These are phyloP conservation scores for Mallotus nudiflorus DNA, from an alignment of 345 rosid genomes.

Conservation along the genomic window DNA sequence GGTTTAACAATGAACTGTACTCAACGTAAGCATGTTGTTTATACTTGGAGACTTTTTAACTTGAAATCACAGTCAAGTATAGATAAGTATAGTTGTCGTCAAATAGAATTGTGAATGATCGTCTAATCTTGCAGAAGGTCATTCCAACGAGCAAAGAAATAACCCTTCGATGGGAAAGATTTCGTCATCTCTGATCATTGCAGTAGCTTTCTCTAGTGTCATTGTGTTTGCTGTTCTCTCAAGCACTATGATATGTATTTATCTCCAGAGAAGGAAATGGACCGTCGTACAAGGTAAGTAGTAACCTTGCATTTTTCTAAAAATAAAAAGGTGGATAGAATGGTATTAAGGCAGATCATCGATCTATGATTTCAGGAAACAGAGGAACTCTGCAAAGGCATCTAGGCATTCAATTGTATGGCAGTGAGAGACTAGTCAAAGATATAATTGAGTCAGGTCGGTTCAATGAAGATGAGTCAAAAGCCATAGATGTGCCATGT, in stretches of 20 bases:
- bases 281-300: constrained; percentile 38
- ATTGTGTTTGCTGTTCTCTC: constrained; percentile 35
- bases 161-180: constrained; percentile 22
- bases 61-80: no score
- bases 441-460: constrained; percentile 4
- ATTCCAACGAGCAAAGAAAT: constrained; percentile 27
- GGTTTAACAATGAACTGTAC: constrained; percentile 43
- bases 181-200: constrained; percentile 35
- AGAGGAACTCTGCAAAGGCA: neutral
- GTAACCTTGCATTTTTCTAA: no score
- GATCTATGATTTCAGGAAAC: constrained; percentile 29
- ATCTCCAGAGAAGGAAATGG: constrained; percentile 43
- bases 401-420: neutral
- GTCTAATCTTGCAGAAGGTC: neutral
- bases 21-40: constrained; percentile 30
- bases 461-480: constrained; percentile 21
- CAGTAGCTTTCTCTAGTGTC: constrained; percentile 36
- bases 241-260: constrained; percentile 35
- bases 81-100: no score
- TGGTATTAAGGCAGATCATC: neutral
- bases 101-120: no score
- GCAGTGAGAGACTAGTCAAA: constrained; percentile 10
- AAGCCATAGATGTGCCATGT: constrained; percentile 25
- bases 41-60: no score
- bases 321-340: no score